A percentile compares a stretch with the other conserved stretches of the same genome.
phyloP scores from a whole-genome alignment of 768 basidiomycete genomes.

The Rhodotorula toruloides region DNA sequence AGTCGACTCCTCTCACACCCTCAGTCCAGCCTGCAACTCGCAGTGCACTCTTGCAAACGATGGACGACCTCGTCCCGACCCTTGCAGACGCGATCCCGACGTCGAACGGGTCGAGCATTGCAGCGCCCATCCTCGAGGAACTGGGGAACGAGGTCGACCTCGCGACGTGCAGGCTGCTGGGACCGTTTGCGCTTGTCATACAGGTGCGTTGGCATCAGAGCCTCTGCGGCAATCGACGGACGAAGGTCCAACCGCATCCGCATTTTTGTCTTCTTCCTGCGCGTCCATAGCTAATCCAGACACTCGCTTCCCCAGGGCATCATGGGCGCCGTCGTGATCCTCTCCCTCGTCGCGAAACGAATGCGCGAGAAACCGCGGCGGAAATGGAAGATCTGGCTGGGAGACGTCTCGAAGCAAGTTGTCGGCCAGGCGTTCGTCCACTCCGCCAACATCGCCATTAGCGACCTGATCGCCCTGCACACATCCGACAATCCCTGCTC shows the following conservation, averaged over 20 bases:
- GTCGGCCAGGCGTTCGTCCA: slow-evolving; percentile 70
- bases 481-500: slow-evolving; percentile 72
- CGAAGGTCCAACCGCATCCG: neutral
- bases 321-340: slow-evolving; percentile 85
- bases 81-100: neutral
- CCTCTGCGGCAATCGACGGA: neutral
- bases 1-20: too few relatives aligned
- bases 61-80: slow-evolving; percentile 13
- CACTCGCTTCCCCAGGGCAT: slow-evolving; percentile 50
- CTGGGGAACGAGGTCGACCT: slow-evolving; percentile 47
- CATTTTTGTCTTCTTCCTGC: neutral
- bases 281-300: neutral
- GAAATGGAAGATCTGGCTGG: slow-evolving; percentile 87
- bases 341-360: slow-evolving; percentile 79
- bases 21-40: too few relatives aligned
- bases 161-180: slow-evolving; percentile 52
- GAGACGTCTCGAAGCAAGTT: slow-evolving; percentile 88
- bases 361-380: slow-evolving; percentile 78
- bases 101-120: neutral
- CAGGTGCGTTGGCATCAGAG: too few relatives aligned
- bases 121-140: slow-evolving; percentile 1
- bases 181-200: slow-evolving; percentile 59
- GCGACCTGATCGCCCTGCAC: slow-evolving; percentile 62
- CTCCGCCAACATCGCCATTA: slow-evolving; percentile 58
- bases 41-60: too few relatives aligned